Percentiles rank a stretch among this genome's conserved stretches.
Evolutionary conservation across 1,284 basidiomycete genomes (phyloP).

Genomic region (Cryptococcus sp.): DNA sequence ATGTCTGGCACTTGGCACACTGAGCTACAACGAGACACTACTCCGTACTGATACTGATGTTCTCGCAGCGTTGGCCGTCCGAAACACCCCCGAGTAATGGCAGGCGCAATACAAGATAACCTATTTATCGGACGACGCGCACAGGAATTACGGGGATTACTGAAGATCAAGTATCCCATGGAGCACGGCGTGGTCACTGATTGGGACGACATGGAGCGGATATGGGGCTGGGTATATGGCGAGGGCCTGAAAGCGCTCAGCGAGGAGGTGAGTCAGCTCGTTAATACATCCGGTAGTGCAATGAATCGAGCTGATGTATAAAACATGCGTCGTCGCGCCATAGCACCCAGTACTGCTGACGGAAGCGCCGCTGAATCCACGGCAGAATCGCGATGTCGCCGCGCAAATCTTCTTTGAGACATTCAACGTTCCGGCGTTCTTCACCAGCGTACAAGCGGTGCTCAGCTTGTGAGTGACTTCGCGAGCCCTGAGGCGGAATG

Average conservation of each 20-base stretch:
- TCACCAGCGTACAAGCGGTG: constrained; percentile 96
- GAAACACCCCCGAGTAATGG: constrained; percentile 95
- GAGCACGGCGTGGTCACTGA: constrained; percentile 86
- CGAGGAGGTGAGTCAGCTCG: constrained; percentile 73
- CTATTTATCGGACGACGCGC: constrained; percentile 91
- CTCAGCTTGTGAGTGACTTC: constrained; percentile 74
- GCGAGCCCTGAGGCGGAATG: not conserved
- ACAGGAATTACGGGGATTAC: constrained; percentile 87
- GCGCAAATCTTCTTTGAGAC: constrained; percentile 99
- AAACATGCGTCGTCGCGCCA: not conserved
- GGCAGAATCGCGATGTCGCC: constrained; percentile 89
- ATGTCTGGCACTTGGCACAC: too few relatives aligned
- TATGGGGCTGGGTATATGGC: constrained; percentile 95
- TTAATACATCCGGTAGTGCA: not conserved
- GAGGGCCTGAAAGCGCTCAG: constrained; percentile 91
- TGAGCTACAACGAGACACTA: not conserved
- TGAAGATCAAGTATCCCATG: constrained; percentile 99
- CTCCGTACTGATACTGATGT: not conserved
- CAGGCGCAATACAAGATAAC: constrained; percentile 66
- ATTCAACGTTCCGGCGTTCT: constrained; percentile 98
- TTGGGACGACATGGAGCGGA: constrained; percentile 98
- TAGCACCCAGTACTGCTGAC: constrained; percentile 95
- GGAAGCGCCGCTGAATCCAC: constrained; percentile 92
- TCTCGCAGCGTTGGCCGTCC: constrained; percentile 80
- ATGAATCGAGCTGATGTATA: not conserved